Conservation (phyloP, 306 rosid species). For the Sesbania bispinosa region DNA sequence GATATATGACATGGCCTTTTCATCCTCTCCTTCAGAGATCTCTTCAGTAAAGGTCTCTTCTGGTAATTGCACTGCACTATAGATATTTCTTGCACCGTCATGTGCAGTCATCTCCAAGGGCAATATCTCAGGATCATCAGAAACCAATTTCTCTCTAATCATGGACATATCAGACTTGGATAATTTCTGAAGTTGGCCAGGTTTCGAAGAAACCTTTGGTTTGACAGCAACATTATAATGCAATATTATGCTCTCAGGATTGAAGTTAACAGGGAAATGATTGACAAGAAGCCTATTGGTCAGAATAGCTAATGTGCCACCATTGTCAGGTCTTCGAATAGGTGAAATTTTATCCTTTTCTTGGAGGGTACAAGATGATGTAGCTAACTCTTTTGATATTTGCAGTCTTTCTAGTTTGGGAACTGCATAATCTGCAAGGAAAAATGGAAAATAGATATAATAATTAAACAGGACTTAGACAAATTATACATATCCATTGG, state of each 20-base stretch:
- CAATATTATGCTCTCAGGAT: constrained; percentile 32
- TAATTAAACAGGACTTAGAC: not conserved
- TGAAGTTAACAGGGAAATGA: constrained; percentile 40
- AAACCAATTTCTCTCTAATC: constrained; percentile 44
- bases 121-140: constrained; percentile 27
- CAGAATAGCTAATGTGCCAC: constrained; percentile 38
- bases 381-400: constrained; percentile 5
- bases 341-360: constrained; percentile 29
- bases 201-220: constrained; percentile 19
- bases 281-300: constrained; percentile 36
- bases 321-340: constrained; percentile 58
- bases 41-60: constrained; percentile 42
- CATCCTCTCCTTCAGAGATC: constrained; percentile 42
- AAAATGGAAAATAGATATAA: too few relatives aligned
- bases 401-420: constrained; percentile 21
- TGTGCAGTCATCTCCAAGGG: constrained; percentile 43
- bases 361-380: not conserved
- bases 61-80: constrained; percentile 47
- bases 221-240: constrained; percentile 56
- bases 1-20: constrained; percentile 19
- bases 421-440: constrained; percentile 25
- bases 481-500: not conserved
- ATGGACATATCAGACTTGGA: constrained; percentile 40
- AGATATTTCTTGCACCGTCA: constrained; percentile 59
- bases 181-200: constrained; percentile 38